phyloP scores from a whole-genome alignment of 108 stramenopile species.

The Skeletonema grethae region DNA sequence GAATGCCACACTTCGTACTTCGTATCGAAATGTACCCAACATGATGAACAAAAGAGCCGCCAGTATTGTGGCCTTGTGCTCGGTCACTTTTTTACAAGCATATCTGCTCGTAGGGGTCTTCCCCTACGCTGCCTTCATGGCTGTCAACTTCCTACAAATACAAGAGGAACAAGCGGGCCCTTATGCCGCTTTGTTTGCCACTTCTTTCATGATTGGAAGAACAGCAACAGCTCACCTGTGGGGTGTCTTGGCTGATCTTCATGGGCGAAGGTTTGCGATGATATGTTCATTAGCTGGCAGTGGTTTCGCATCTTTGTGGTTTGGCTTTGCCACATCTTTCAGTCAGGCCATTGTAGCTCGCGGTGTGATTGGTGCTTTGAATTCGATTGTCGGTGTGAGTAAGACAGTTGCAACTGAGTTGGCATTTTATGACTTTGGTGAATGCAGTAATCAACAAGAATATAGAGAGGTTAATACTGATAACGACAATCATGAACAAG shows the following conservation, averaged over 20 bases:
- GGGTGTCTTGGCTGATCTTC: constrained; percentile 64
- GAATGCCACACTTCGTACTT: no score
- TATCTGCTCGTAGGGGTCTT: constrained; percentile 67
- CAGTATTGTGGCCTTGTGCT: constrained; percentile 16
- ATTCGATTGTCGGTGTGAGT: constrained; percentile 59
- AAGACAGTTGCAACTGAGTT: constrained; percentile 65
- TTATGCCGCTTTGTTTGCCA: constrained; percentile 70
- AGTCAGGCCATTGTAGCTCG: constrained; percentile 49
- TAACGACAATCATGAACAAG: constrained; percentile 5
- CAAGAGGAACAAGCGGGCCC: constrained; percentile 56
- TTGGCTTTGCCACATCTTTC: constrained; percentile 38
- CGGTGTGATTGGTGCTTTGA: constrained; percentile 55
- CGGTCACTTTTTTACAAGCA: constrained; percentile 24
- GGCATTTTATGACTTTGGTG: constrained; percentile 35
- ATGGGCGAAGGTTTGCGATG: constrained; percentile 66
- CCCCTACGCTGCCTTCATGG: constrained; percentile 75
- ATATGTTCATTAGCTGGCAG: constrained; percentile 46
- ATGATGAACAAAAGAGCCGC: constrained; percentile 10
- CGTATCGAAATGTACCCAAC: not conserved
- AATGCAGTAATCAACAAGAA: not conserved
- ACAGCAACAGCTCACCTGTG: constrained; percentile 54
- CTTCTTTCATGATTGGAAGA: constrained; percentile 74
- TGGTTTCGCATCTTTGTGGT: constrained; percentile 53
- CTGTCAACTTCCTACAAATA: constrained; percentile 34
- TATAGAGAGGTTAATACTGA: not conserved